Percentiles rank a stretch among this genome's conserved stretches.
Evolutionary conservation across 2,329 filamentous ascomycete species (phyloP).

Genomic region (Xylaria sp.): DNA sequence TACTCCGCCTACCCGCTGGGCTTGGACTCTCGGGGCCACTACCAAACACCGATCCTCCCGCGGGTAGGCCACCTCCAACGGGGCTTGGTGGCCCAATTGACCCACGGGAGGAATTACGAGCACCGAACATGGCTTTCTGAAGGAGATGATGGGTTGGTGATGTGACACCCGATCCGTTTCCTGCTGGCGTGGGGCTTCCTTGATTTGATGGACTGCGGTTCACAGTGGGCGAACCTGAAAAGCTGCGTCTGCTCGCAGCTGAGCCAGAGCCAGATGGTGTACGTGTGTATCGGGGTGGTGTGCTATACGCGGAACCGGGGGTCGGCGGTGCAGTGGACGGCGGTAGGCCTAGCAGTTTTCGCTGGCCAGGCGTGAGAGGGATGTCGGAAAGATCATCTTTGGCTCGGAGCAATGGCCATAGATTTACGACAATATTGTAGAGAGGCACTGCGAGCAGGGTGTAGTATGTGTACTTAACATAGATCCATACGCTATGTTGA

Average conservation of each 20-base stretch:
- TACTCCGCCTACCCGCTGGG: slow-evolving; percentile 70
- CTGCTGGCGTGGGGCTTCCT: slow-evolving; percentile 42
- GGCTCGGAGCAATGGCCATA: slow-evolving; percentile 73
- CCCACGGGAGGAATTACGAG: slow-evolving; percentile 67
- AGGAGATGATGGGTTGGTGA: slow-evolving; percentile 64
- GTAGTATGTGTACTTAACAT: slow-evolving; percentile 53
- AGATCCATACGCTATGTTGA: slow-evolving; percentile 40
- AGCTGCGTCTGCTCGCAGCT: slow-evolving; percentile 63
- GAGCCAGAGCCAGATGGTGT: slow-evolving; percentile 71
- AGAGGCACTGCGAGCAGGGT: slow-evolving; percentile 62
- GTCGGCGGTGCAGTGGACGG: slow-evolving; percentile 68
- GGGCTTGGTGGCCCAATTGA: slow-evolving; percentile 48
- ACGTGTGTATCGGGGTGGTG: slow-evolving; percentile 84
- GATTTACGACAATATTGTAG: slow-evolving; percentile 73
- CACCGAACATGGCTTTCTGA: slow-evolving; percentile 67
- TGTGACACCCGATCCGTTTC: slow-evolving; percentile 36
- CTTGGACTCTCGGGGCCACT: slow-evolving; percentile 70
- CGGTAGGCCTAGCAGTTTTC: slow-evolving; percentile 80
- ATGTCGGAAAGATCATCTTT: slow-evolving; percentile 86
- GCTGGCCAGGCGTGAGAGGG: slow-evolving; percentile 86
- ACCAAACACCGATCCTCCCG: slow-evolving; percentile 49
- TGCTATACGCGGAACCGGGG: slow-evolving; percentile 75
- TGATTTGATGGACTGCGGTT: slow-evolving; percentile 55
- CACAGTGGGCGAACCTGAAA: slow-evolving; percentile 63
- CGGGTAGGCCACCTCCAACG: not conserved